Evolutionary conservation across 345 rosid species (phyloP), one percentile per base, ranked within the genome.

Genomic region (Salix suchowensis): DNA sequence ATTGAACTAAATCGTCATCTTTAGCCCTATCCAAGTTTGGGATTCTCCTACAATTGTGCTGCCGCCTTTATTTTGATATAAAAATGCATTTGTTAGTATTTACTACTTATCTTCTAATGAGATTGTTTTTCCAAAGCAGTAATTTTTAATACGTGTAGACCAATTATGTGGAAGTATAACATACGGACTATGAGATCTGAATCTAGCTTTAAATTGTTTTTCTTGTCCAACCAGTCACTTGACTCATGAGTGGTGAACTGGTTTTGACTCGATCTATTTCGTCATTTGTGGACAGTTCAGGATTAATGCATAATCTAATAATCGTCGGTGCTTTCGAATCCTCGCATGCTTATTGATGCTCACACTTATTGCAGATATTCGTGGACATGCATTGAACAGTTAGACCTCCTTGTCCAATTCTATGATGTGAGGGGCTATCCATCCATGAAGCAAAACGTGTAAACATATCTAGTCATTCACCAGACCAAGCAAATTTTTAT

Each of bases 321-420:
- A 34, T 75, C 11, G 60, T 11, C 16, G 69, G 67, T 18, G 18
- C 37, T 44, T 67, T 18, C n/a, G 55, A 58, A 42, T 7, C 68
- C 67, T 44, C 26, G 2, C 60, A 13, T 37, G 21, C 72, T 66
- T 40, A 66, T 65, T 42, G n/a, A 16, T 28, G 34, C 44, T 16
- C 6, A 18, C 37, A 14, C 21, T 11, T 76, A 34, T 67, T 82
- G 86, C 87, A 91, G 95, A 81, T 91, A 72, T 88, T 91, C 28
- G 92, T 86, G 76, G 88, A 85, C 77, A 64, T 78, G 37, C 82
- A 87, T 74, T 88, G 89, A 88, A 74, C 62, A 7, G 68, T 64
- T 55, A 36, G 62, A 68, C 55, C 54, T 23, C 6, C 64, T 30
- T 12, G 23, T 7, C 68, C 16, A 5, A 16, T 42, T 61, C 32